Conservation (phyloP, 805 yeast genomes). For the Tetrapisispora arboricola region DNA sequence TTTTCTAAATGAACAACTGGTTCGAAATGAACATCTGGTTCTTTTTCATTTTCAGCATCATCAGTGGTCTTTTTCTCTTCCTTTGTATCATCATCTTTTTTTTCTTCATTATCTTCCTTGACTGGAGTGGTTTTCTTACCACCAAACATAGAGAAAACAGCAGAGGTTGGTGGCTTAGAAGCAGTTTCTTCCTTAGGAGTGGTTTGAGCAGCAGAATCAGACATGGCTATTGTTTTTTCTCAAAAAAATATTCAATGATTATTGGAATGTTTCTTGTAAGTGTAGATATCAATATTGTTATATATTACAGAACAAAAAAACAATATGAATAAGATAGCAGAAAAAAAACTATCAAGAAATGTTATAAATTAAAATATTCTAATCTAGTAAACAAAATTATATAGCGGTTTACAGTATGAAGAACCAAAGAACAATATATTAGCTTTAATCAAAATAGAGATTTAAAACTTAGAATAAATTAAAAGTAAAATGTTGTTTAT, state of each 20-base stretch:
- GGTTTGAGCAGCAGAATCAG: conserved; percentile 15
- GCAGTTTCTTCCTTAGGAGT: conserved; percentile 19
- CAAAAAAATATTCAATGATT: background rate
- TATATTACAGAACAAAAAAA: too few relatives aligned
- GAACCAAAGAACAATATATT: too few relatives aligned
- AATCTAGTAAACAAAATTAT: too few relatives aligned
- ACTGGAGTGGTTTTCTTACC: conserved; percentile 59
- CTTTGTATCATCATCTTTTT: conserved; percentile 17
- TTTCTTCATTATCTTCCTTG: conserved; percentile 26
- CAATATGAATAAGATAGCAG: too few relatives aligned
- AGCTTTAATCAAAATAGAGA: too few relatives aligned
- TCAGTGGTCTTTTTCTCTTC: conserved; percentile 21
- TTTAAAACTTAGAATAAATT: too few relatives aligned
- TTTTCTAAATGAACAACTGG: conserved; percentile 91
- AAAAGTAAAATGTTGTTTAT: too few relatives aligned
- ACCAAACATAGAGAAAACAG: conserved; percentile 92
- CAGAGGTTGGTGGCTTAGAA: conserved; percentile 56
- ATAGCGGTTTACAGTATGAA: too few relatives aligned
- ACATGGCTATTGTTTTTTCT: conserved; percentile 8
- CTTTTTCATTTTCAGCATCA: conserved; percentile 33
- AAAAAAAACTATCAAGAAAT: too few relatives aligned
- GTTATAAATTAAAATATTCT: too few relatives aligned
- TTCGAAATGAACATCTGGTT: conserved; percentile 74
- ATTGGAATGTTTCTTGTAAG: too few relatives aligned
- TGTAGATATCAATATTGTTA: too few relatives aligned